Percentiles rank a stretch among this genome's conserved stretches.
Evolutionary conservation across 2,329 filamentous ascomycete species (phyloP).

Genomic region (Pestalotiopsis sp.): DNA sequence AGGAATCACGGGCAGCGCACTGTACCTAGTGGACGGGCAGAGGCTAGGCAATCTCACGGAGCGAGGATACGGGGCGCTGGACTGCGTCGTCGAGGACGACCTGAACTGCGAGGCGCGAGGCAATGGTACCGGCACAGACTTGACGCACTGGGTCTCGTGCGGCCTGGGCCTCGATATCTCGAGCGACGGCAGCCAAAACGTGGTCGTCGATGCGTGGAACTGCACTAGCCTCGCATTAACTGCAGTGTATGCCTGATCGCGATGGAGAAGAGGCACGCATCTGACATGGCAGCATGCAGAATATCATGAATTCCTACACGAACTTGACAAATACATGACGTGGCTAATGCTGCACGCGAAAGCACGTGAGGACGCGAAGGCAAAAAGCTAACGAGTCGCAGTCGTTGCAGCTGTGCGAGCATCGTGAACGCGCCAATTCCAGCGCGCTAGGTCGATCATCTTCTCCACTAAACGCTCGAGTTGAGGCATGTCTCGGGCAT

Average conservation of each 20-base stretch:
- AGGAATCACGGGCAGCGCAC: conserved; percentile 21
- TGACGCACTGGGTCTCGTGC: conserved; percentile 30
- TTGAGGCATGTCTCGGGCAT: not conserved
- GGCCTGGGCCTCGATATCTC: conserved; percentile 31
- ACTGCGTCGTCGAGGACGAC: conserved; percentile 20
- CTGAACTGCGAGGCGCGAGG: conserved; percentile 24
- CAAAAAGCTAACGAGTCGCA: not conserved
- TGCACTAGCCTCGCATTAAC: conserved; percentile 24
- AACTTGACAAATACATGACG: not conserved
- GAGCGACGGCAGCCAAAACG: conserved; percentile 23
- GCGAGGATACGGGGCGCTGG: conserved; percentile 25
- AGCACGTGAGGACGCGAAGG: not conserved
- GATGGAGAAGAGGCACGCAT: too few relatives aligned
- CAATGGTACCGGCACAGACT: not conserved
- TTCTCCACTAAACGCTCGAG: not conserved
- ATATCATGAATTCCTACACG: not conserved
- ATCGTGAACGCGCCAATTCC: not conserved
- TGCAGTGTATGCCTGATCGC: conserved; percentile 18
- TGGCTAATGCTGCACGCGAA: not conserved
- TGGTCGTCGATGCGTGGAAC: conserved; percentile 29
- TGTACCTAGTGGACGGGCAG: conserved; percentile 28
- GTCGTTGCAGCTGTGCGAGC: not conserved
- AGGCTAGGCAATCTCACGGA: conserved; percentile 22
- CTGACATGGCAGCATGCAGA: too few relatives aligned
- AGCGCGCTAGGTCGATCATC: not conserved